A percentile compares a stretch with the other conserved stretches of the same genome.
Evolutionary conservation across 352 stramenopile genomes (phyloP).

Genomic region (Globisporangium nunn): DNA sequence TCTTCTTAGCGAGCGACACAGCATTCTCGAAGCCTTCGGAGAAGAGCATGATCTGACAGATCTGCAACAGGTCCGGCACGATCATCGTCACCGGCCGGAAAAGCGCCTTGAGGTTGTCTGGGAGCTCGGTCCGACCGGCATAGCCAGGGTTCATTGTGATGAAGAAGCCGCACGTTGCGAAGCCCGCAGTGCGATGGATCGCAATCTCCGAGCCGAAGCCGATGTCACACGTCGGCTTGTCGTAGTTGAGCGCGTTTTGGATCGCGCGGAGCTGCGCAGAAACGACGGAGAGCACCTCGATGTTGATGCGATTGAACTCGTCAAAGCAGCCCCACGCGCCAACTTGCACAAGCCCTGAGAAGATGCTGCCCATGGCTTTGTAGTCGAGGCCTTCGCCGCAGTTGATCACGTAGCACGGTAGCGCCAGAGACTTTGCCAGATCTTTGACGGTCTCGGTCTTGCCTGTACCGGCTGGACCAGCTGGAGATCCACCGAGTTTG

Average conservation of each 20-base stretch:
- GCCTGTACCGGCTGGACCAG: constrained; percentile 86
- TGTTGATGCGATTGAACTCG: constrained; percentile 87
- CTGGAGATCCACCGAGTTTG: constrained; percentile 87
- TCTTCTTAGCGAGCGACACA: constrained; percentile 88
- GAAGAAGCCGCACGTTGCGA: constrained; percentile 92
- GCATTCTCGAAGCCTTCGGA: constrained; percentile 90
- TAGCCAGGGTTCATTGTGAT: constrained; percentile 95
- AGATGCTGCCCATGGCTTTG: constrained; percentile 89
- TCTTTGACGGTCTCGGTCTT: constrained; percentile 94
- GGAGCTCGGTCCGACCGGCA: constrained; percentile 86
- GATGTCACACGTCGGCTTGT: constrained; percentile 89
- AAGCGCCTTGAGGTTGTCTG: constrained; percentile 91
- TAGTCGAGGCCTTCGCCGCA: constrained; percentile 91
- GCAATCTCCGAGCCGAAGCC: constrained; percentile 87
- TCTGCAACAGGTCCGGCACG: constrained; percentile 87
- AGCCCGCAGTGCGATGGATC: constrained; percentile 89
- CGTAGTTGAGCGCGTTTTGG: constrained; percentile 91
- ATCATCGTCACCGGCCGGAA: constrained; percentile 94
- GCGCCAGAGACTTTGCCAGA: constrained; percentile 86
- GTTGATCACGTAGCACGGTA: constrained; percentile 92
- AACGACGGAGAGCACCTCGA: constrained; percentile 82
- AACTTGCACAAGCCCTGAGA: constrained; percentile 86
- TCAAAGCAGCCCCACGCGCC: constrained; percentile 85
- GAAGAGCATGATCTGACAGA: constrained; percentile 94
- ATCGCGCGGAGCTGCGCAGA: constrained; percentile 88